phyloP scores from a whole-genome alignment of 192 early-diverging fungal species.

The Rhizoclosmatium globosum region DNA sequence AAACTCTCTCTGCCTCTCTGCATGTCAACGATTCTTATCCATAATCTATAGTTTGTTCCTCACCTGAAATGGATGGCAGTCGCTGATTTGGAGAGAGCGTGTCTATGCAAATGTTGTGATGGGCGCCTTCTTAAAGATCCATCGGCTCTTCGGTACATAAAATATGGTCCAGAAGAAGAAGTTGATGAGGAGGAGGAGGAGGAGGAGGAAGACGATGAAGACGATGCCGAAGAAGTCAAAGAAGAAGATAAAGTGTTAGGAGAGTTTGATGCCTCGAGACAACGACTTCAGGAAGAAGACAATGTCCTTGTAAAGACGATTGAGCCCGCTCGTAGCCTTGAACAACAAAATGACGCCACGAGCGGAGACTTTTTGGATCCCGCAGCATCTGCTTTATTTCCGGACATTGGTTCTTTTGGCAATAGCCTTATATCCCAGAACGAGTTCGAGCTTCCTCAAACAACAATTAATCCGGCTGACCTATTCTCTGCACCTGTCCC shows the following conservation, averaged over 20 bases:
- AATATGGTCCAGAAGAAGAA: neutral
- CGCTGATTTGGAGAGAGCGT: neutral
- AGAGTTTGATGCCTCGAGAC: neutral
- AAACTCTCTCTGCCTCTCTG: neutral
- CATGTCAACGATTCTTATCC: neutral
- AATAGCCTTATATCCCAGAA: neutral
- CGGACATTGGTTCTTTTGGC: neutral
- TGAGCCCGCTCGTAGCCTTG: neutral
- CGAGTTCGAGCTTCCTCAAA: neutral
- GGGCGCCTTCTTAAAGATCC: neutral
- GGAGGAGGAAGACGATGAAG: neutral
- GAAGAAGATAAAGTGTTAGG: neutral
- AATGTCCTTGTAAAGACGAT: neutral
- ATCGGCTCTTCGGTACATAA: neutral
- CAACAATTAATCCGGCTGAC: neutral
- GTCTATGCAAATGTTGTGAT: conserved; percentile 28
- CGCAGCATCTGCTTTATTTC: neutral
- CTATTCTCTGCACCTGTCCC: neutral
- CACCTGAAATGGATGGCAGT: conserved; percentile 22
- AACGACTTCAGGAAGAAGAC: neutral
- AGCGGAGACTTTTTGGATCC: neutral
- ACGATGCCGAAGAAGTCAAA: too few relatives aligned
- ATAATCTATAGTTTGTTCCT: conserved; percentile 17
- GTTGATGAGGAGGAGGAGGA: neutral
- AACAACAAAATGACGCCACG: neutral